A percentile compares a stretch with the other conserved stretches of the same genome.
Evolutionary conservation across 257 asterid genomes (phyloP).

Genomic region (Rauvolfia tetraphylla): DNA sequence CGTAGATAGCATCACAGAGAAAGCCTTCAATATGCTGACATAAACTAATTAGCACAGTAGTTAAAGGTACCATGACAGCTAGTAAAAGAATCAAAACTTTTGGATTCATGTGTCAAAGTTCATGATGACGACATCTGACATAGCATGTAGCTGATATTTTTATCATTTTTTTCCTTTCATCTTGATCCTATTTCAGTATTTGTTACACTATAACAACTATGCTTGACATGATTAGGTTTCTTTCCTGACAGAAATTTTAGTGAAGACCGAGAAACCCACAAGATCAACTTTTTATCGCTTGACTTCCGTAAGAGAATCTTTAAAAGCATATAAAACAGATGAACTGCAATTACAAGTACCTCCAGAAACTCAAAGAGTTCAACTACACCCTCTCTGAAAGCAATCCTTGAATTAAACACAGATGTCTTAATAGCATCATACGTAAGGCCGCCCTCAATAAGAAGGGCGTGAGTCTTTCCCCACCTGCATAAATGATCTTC

Average conservation of each 20-base stretch:
- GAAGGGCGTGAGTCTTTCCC: constrained; percentile 89
- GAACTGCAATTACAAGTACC: constrained; percentile 40
- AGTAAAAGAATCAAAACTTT: neutral
- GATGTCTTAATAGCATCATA: constrained; percentile 64
- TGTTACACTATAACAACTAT: neutral
- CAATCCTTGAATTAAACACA: constrained; percentile 62
- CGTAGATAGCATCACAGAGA: neutral
- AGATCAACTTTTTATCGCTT: neutral
- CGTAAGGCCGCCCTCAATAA: constrained; percentile 82
- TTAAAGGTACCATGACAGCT: neutral
- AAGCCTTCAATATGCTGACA: neutral
- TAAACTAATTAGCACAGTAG: neutral
- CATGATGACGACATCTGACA: neutral
- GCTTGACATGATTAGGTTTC: neutral
- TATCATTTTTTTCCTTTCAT: neutral
- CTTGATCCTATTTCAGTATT: neutral
- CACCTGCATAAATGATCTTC: constrained; percentile 53
- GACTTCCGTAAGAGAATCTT: constrained; percentile 17
- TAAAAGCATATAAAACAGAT: constrained; percentile 14
- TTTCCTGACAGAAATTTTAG: neutral
- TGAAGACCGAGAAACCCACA: neutral
- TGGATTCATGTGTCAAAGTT: neutral
- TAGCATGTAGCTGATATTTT: neutral
- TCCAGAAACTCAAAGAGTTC: constrained; percentile 87
- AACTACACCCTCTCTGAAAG: constrained; percentile 79